Percentiles rank a stretch among this genome's conserved stretches.
phyloP scores from a whole-genome alignment of 257 asterid species.

The Craterostigma plantagineum region DNA sequence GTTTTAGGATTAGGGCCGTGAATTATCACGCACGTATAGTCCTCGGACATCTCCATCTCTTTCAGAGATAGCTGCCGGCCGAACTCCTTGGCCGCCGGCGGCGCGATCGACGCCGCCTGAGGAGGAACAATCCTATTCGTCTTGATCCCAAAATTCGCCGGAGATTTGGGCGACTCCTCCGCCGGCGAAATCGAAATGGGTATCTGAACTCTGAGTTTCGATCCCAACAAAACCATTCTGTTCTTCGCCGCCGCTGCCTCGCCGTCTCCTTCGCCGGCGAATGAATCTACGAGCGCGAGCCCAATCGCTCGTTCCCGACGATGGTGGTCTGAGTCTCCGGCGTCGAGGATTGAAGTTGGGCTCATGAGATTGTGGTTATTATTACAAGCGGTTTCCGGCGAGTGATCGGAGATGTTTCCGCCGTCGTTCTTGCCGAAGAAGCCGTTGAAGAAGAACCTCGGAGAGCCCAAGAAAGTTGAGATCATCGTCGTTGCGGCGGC shows the following conservation, averaged over 20 bases:
- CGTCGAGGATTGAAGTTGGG: conserved; percentile 71
- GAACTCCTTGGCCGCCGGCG: conserved; percentile 21
- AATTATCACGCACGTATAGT: conserved; percentile 81
- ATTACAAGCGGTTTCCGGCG: too few species aligned
- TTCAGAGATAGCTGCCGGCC: conserved; percentile 38
- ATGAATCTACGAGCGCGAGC: conserved; percentile 56
- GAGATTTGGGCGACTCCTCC: conserved; percentile 38
- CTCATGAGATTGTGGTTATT: conserved; percentile 10
- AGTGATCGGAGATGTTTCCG: too few species aligned
- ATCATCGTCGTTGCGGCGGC: too few species aligned
- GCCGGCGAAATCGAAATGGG: conserved; percentile 24
- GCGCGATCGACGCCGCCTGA: conserved; percentile 14
- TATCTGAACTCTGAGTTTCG: conserved; percentile 63
- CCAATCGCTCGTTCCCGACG: conserved; percentile 43
- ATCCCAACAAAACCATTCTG: conserved; percentile 49
- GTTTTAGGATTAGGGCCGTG: conserved; percentile 86
- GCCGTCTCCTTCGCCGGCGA: too few species aligned
- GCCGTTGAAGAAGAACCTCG: too few species aligned
- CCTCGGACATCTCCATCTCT: conserved; percentile 91
- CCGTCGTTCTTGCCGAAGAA: too few species aligned
- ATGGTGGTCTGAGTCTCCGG: conserved; percentile 13
- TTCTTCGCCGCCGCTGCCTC: too few species aligned
- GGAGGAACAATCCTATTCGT: conserved; percentile 19
- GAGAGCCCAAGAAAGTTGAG: too few species aligned
- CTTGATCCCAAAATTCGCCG: conserved; percentile 77